Evolutionary conservation across 768 basidiomycete species (phyloP).

Genomic region (Termitomyces sp.): DNA sequence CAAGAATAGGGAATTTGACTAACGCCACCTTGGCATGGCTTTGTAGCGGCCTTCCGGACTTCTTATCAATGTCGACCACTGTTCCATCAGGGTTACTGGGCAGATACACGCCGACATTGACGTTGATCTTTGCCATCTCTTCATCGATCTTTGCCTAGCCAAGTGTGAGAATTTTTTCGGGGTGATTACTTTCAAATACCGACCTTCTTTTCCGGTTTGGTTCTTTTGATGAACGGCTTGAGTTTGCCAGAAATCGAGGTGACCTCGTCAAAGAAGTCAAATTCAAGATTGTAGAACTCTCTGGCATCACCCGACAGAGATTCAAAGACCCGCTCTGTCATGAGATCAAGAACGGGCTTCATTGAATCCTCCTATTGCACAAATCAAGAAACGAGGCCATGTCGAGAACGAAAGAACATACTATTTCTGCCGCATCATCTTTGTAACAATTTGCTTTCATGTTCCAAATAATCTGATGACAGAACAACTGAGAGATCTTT

Average conservation of each 20-base stretch:
- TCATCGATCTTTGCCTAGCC: conserved; percentile 95
- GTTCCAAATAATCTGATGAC: conserved; percentile 99
- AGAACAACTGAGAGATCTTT: conserved; percentile 95
- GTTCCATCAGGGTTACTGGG: conserved; percentile 97
- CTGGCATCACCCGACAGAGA: conserved; percentile 88
- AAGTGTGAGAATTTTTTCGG: conserved; percentile 2
- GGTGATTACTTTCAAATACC: not conserved
- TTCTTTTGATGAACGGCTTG: conserved; percentile 93
- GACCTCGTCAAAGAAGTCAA: conserved; percentile 92
- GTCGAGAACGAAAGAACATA: conserved; percentile 29
- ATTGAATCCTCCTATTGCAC: conserved; percentile 79
- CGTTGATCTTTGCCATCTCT: conserved; percentile 94
- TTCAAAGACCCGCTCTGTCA: conserved; percentile 76
- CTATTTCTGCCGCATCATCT: conserved; percentile 85
- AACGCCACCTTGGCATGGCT: conserved; percentile 89
- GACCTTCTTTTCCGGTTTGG: conserved; percentile 96
- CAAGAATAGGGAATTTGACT: not conserved
- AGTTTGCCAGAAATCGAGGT: conserved; percentile 98
- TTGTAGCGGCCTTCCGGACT: conserved; percentile 92
- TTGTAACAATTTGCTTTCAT: conserved; percentile 99
- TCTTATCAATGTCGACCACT: conserved; percentile 96
- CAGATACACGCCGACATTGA: conserved; percentile 94
- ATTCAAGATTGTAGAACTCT: conserved; percentile 91
- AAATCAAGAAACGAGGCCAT: not conserved
- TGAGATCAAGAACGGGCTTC: conserved; percentile 91